Percentiles rank a stretch among this genome's conserved stretches.
phyloP scores from a whole-genome alignment of 1,284 basidiomycete species.

The Tilletia caries region DNA sequence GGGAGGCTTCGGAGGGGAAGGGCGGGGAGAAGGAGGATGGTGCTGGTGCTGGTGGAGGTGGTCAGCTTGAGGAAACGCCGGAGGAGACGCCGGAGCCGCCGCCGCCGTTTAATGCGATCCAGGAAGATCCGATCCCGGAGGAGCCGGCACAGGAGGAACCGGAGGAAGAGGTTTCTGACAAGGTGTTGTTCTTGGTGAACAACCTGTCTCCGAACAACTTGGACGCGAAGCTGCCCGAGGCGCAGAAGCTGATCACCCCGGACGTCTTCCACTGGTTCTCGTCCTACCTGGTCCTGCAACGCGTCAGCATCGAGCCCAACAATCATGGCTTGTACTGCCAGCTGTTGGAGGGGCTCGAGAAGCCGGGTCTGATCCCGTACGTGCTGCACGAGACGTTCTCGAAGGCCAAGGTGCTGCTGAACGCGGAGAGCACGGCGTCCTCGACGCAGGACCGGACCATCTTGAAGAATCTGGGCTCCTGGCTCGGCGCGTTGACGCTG shows the following conservation, averaged over 20 bases:
- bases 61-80: conserved; percentile 45
- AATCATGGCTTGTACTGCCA: conserved; percentile 93
- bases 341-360: conserved; percentile 74
- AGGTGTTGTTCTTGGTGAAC: conserved; percentile 96
- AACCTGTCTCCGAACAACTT: conserved; percentile 94
- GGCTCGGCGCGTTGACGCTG: conserved; percentile 90
- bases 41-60: not conserved
- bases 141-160: conserved; percentile 59
- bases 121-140: conserved; percentile 54
- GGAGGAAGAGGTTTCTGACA: conserved; percentile 83
- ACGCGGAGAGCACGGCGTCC: conserved; percentile 84
- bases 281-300: conserved; percentile 92
- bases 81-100: conserved; percentile 32
- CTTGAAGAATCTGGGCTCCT: conserved; percentile 90
- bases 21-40: not conserved
- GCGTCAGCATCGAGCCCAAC: conserved; percentile 93
- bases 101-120: conserved; percentile 56
- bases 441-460: conserved; percentile 76
- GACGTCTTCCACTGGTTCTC: conserved; percentile 76
- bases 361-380: conserved; percentile 55
- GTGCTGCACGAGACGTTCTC: conserved; percentile 85
- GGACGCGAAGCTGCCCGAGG: conserved; percentile 62
- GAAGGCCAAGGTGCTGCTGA: conserved; percentile 78
- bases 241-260: conserved; percentile 36
- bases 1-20: conserved; percentile 18